Evolutionary conservation across 495 filamentous ascomycete species (phyloP).

Genomic region (Podospora pseudopauciseta): DNA sequence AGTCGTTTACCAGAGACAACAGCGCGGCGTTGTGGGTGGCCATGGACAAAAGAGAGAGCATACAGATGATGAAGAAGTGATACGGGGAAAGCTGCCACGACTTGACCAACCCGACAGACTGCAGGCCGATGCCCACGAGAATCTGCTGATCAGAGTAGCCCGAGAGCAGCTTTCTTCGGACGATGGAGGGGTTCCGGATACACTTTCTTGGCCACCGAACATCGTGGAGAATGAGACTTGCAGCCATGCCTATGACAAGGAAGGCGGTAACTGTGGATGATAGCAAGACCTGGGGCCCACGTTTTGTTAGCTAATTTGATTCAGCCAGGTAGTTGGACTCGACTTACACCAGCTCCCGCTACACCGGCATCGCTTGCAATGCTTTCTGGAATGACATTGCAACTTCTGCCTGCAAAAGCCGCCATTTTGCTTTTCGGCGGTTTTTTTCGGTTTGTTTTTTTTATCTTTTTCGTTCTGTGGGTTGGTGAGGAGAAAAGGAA

Average conservation of each 20-base stretch:
- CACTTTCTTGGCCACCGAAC: constrained; percentile 26
- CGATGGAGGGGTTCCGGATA: constrained; percentile 35
- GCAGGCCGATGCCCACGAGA: constrained; percentile 58
- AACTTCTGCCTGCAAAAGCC: constrained; percentile 33
- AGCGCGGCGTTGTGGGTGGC: constrained; percentile 55
- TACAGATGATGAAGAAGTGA: constrained; percentile 63
- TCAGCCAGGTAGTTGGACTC: not conserved
- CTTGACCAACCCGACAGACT: constrained; percentile 50
- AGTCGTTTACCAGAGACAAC: constrained; percentile 55
- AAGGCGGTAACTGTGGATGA: constrained; percentile 56
- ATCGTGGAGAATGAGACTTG: constrained; percentile 48
- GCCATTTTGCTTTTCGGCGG: constrained; percentile 15
- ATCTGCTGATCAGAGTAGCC: constrained; percentile 60
- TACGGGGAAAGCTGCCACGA: constrained; percentile 50
- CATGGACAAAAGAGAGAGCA: constrained; percentile 55
- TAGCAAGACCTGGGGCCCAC: constrained; percentile 46
- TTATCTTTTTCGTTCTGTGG: too few relatives aligned
- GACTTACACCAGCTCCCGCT: constrained; percentile 54
- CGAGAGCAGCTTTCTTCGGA: constrained; percentile 55
- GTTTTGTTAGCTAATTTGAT: not conserved
- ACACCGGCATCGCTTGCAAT: constrained; percentile 53
- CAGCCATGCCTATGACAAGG: constrained; percentile 43
- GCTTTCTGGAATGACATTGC: constrained; percentile 41
- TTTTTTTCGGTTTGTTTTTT: too few relatives aligned
- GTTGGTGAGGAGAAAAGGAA: not conserved